These are phyloP conservation scores for Penicillium thymicola DNA, from an alignment of 2,329 filamentous ascomycete species.

Conservation along the genomic window DNA sequence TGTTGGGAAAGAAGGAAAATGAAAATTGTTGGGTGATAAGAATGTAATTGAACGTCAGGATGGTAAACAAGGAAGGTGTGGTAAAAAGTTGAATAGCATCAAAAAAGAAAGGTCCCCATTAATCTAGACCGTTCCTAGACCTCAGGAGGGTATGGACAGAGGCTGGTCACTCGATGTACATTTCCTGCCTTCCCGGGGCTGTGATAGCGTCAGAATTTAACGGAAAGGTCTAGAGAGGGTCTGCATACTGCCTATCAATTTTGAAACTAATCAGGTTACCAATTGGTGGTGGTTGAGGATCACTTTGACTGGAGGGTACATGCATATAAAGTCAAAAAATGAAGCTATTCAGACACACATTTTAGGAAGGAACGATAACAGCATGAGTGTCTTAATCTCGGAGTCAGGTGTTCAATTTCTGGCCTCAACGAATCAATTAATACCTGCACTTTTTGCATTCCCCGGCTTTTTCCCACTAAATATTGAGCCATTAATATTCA, in stretches of 20 bases:
- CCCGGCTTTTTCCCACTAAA: background rate
- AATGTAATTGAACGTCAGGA: too few relatives aligned
- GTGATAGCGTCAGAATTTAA: background rate
- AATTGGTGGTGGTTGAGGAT: background rate
- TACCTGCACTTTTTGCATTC: background rate
- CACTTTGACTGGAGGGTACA: background rate
- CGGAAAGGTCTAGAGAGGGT: rapidly evolving
- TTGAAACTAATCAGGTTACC: background rate
- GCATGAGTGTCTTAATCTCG: too few relatives aligned
- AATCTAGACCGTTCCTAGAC: background rate
- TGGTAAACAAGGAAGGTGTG: background rate
- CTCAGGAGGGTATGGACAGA: background rate
- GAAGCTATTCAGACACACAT: background rate
- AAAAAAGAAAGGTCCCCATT: background rate
- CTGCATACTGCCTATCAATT: rapidly evolving
- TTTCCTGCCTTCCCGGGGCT: rapidly evolving
- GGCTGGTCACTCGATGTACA: background rate
- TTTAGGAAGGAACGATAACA: background rate
- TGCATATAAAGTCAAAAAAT: background rate
- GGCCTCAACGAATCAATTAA: background rate
- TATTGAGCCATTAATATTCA: too few relatives aligned
- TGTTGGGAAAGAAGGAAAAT: too few relatives aligned
- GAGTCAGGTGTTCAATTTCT: background rate
- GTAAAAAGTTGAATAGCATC: background rate
- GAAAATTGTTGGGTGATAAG: too few relatives aligned